phyloP scores from a whole-genome alignment of 2,329 filamentous ascomycete genomes.

The Alternaria sp. region DNA sequence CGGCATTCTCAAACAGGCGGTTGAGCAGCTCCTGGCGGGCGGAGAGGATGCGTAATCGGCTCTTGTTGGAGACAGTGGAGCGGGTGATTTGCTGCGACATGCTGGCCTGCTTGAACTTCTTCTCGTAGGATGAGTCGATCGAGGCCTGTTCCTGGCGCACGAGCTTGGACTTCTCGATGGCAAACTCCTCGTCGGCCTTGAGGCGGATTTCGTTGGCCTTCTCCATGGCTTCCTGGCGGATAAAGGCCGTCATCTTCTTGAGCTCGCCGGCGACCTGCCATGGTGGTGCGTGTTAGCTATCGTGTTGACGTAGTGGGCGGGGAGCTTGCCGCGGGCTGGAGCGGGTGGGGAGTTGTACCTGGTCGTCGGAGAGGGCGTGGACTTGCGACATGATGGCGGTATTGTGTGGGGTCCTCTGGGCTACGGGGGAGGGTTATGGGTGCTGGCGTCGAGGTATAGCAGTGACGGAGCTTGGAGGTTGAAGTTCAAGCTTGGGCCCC shows the following conservation, averaged over 20 bases:
- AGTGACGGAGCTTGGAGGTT: slow-evolving; percentile 33
- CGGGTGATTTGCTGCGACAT: slow-evolving; percentile 99
- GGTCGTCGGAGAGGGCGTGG: slow-evolving; percentile 96
- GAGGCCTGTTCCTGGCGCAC: slow-evolving; percentile 92
- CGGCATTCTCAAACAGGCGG: slow-evolving; percentile 81
- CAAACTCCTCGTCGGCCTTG: slow-evolving; percentile 98
- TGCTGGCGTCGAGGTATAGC: slow-evolving; percentile 9
- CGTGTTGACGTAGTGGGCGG: slow-evolving; percentile 35
- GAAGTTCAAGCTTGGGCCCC: slow-evolving; percentile 30
- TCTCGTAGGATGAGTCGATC: slow-evolving; percentile 93
- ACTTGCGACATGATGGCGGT: slow-evolving; percentile 80
- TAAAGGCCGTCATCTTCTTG: slow-evolving; percentile 99
- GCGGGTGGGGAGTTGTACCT: slow-evolving; percentile 64
- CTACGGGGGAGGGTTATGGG: background rate
- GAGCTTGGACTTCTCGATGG: slow-evolving; percentile 98
- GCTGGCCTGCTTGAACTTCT: slow-evolving; percentile 98
- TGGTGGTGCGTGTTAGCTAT: slow-evolving; percentile 36
- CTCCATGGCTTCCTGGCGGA: slow-evolving; percentile 96
- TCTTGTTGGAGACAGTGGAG: slow-evolving; percentile 96
- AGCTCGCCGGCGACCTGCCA: slow-evolving; percentile 92
- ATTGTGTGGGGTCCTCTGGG: slow-evolving; percentile 5
- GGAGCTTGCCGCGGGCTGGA: slow-evolving; percentile 17
- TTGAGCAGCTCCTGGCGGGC: slow-evolving; percentile 92
- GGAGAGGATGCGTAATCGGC: slow-evolving; percentile 83
- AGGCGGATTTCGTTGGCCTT: slow-evolving; percentile 97